Conservation (phyloP, 352 stramenopile genomes). For the Phytophthora pistaciae region DNA sequence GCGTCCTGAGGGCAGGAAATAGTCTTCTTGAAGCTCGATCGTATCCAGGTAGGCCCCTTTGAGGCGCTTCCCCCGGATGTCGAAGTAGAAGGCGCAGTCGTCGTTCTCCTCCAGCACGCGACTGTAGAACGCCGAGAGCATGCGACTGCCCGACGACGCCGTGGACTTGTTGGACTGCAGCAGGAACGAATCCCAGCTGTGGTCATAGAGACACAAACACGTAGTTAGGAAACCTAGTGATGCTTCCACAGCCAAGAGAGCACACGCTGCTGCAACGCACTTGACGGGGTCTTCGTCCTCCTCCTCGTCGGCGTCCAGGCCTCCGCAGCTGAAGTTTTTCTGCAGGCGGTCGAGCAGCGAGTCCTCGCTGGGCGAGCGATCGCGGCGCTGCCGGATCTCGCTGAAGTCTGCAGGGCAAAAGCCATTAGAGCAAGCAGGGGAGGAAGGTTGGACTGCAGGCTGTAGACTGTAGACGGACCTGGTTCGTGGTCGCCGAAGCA, state of each 20-base stretch:
- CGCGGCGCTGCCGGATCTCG: slow-evolving; percentile 18
- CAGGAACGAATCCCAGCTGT: slow-evolving; percentile 52
- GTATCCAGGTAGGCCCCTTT: slow-evolving; percentile 62
- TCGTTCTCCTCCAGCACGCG: slow-evolving; percentile 74
- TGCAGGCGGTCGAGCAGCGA: slow-evolving; percentile 67
- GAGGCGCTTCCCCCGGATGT: slow-evolving; percentile 58
- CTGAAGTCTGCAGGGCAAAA: slow-evolving; percentile 14
- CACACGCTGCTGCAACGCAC: slow-evolving; percentile 16
- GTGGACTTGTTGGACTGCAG: slow-evolving; percentile 53
- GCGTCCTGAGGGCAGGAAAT: slow-evolving; percentile 44
- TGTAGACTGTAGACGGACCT: slow-evolving; percentile 11
- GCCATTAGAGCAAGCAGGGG: too few species aligned
- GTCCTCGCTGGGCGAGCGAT: slow-evolving; percentile 25
- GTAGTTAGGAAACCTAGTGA: not conserved
- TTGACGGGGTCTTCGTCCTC: slow-evolving; percentile 39
- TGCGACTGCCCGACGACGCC: slow-evolving; percentile 71
- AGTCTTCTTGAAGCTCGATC: slow-evolving; percentile 67
- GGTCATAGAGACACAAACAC: slow-evolving; percentile 19
- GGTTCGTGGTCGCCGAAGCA: slow-evolving; percentile 48
- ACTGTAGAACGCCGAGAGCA: slow-evolving; percentile 87
- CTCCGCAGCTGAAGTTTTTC: slow-evolving; percentile 52
- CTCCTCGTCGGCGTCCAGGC: slow-evolving; percentile 22
- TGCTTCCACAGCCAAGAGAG: too few species aligned
- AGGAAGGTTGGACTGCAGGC: not conserved
- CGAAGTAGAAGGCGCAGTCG: slow-evolving; percentile 72